Conservation (phyloP, 495 filamentous ascomycete species). For the Aspergillus sclerotioniger region DNA sequence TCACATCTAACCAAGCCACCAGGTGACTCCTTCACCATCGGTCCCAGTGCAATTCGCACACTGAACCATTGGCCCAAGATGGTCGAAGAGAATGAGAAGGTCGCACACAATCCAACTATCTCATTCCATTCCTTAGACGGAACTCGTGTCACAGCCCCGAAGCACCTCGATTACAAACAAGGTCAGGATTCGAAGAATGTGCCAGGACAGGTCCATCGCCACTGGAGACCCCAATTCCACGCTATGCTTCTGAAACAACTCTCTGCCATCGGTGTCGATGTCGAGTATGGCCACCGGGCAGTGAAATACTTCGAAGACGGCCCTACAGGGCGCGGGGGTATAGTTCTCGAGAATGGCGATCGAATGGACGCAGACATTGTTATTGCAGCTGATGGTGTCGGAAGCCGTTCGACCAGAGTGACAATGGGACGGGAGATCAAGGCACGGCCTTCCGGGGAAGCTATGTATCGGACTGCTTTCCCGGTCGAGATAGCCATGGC, state of each 20-base stretch:
- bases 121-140: neutral
- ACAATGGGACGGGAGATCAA: slow-evolving; percentile 25
- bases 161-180: slow-evolving; percentile 35
- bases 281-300: slow-evolving; percentile 50
- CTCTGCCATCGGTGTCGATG: slow-evolving; percentile 43
- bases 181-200: slow-evolving; percentile 21
- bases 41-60: neutral
- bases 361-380: slow-evolving; percentile 50
- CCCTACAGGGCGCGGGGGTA: slow-evolving; percentile 34
- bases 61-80: neutral
- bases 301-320: slow-evolving; percentile 51
- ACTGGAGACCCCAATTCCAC: slow-evolving; percentile 52
- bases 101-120: neutral
- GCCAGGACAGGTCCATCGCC: slow-evolving; percentile 20
- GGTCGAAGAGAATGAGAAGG: neutral
- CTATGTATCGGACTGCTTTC: slow-evolving; percentile 19
- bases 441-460: slow-evolving; percentile 17
- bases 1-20: neutral
- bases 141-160: slow-evolving; percentile 31
- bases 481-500: slow-evolving; percentile 17
- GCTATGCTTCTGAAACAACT: slow-evolving; percentile 55
- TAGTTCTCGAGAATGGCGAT: slow-evolving; percentile 43
- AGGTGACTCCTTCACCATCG: neutral
- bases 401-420: slow-evolving; percentile 47
- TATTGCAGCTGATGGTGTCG: slow-evolving; percentile 55